These are phyloP conservation scores for Venturia pyrina DNA, from an alignment of 2,329 filamentous ascomycete species.

Conservation along the genomic window DNA sequence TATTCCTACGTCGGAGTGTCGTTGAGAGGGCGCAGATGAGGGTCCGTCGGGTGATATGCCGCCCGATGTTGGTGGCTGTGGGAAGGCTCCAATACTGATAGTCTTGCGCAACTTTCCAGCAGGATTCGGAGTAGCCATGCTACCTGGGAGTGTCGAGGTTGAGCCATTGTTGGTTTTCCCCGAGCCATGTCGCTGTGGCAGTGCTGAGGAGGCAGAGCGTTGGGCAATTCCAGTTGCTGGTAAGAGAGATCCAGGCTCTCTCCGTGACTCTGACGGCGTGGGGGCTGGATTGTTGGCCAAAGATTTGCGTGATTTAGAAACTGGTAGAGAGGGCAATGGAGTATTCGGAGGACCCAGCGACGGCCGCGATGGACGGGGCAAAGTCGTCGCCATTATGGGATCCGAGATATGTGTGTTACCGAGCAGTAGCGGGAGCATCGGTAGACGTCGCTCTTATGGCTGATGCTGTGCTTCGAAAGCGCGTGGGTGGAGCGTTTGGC, in stretches of 20 bases:
- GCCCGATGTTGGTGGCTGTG: constrained; percentile 63
- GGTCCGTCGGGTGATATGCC: constrained; percentile 18
- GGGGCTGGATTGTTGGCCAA: constrained; percentile 26
- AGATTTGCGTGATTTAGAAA: constrained; percentile 62
- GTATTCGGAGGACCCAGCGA: constrained; percentile 58
- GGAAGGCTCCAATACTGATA: constrained; percentile 89
- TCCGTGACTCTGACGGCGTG: constrained; percentile 15
- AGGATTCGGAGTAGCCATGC: background rate
- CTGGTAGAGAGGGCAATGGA: constrained; percentile 63
- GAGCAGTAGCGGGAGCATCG: background rate
- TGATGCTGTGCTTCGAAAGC: background rate
- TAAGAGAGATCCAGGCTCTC: constrained; percentile 21
- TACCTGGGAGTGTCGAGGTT: constrained; percentile 7
- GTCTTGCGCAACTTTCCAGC: constrained; percentile 58
- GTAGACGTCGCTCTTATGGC: background rate
- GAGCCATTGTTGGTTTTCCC: constrained; percentile 12
- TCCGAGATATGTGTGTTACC: background rate
- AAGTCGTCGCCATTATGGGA: constrained; percentile 45
- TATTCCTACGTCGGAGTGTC: background rate
- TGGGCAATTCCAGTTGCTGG: constrained; percentile 17
- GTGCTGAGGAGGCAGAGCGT: constrained; percentile 12
- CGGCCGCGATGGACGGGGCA: constrained; percentile 55
- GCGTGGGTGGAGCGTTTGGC: background rate
- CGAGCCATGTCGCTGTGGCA: constrained; percentile 11
- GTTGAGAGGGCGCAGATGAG: constrained; percentile 16